Evolutionary conservation across 2,329 filamentous ascomycete genomes (phyloP), one percentile per base, ranked within the genome.

Genomic region (Lecanosticta acicola): DNA sequence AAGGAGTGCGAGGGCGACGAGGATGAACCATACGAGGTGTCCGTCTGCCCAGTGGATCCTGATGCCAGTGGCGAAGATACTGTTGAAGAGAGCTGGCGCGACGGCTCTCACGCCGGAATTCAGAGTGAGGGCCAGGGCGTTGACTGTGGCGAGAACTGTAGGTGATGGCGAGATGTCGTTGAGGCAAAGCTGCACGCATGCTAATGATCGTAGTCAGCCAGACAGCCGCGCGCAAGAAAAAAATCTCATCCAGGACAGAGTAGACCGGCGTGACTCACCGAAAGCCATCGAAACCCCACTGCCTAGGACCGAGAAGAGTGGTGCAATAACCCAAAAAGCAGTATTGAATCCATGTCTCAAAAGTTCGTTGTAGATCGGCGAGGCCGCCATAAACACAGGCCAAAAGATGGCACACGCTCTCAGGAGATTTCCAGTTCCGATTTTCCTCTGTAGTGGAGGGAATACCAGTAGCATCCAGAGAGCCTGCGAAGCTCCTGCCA

Each of bases 111-210:
- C 68, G 0, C 70, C 81, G 51, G 80, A 81, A 0, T 71, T 66
- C 0, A 80, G 58, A 0, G 84, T 83, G 46, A 91, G 68, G 0
- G 79, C 76, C 1, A 87, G 56, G 0, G 83, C 82, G 56, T 91
- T 91, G 20, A 93, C 68, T 0, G 80, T 87, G 0, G 83, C 85
- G 8, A 91, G 69, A 0, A 80, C 76, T 34, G 72, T 70, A 1
- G 79, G 75, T 8, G 74, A 79, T 0, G 87, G 87, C 0, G 81
- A 75, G 2, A 85, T 78, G 47, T 90, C 84, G 63, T 91, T 91
- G 24, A 91, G 60, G 0, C 80, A 80, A 7, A 91, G 78, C 69
- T 90, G 85, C 1, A 83, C 75, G 1, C 74, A 81, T 0, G 84
- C 68, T 71, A 37, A 24, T n/a, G 11, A 14, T 32, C 4, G 10